These are phyloP conservation scores for Penicillium sumatraense DNA, from an alignment of 2,329 filamentous ascomycete genomes.

Conservation along the genomic window DNA sequence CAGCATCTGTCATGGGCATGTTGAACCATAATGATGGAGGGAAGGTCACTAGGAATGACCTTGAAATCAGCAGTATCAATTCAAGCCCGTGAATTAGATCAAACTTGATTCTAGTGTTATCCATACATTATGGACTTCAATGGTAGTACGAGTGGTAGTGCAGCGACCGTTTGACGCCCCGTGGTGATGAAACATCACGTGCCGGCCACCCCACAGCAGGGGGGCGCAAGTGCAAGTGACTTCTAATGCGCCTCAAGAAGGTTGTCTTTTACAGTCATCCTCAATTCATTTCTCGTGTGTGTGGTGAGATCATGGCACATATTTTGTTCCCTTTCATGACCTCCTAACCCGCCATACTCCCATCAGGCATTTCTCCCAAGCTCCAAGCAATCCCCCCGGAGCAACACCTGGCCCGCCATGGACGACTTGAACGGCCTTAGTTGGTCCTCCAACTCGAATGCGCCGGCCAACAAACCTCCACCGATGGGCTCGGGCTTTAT, in stretches of 20 bases:
- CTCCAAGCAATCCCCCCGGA: constrained; percentile 2
- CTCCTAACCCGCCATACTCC: constrained; percentile 8
- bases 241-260: constrained; percentile 4
- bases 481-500: constrained; percentile 41
- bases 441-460: constrained; percentile 46
- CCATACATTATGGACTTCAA: too few relatives aligned
- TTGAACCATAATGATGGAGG: too few relatives aligned
- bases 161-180: neutral
- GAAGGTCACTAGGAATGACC: too few relatives aligned
- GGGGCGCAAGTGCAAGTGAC: constrained; percentile 14
- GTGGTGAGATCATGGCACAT: constrained; percentile 19
- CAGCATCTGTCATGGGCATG: too few relatives aligned
- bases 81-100: too few relatives aligned
- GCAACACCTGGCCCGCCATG: constrained; percentile 37
- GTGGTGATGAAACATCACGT: constrained; percentile 22
- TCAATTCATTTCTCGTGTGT: constrained; percentile 4
- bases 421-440: constrained; percentile 53
- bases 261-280: constrained; percentile 5
- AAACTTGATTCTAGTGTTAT: too few relatives aligned
- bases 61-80: too few relatives aligned
- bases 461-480: constrained; percentile 38
- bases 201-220: constrained; percentile 20
- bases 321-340: neutral
- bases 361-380: neutral
- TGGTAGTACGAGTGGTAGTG: too few relatives aligned